Base-by-base conservation (phyloP, 345 rosid species). In the Combretum micranthum region DNA sequence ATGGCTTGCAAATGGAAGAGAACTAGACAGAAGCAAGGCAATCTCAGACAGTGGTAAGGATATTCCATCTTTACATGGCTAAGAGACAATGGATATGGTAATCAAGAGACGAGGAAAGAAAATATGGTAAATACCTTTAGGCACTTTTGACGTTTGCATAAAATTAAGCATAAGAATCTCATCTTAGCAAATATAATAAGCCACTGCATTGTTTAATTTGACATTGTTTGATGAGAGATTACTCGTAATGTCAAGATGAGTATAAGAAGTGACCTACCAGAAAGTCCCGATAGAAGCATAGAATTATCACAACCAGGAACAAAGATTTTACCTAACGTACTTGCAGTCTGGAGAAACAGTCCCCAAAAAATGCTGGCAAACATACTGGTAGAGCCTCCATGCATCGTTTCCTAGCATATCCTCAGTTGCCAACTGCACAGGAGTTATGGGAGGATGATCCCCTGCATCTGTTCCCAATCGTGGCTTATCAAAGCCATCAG, bases 381-480 rank as follows among this genome's bases (percentile, higher is more conserved):
- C 80, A 67, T 86, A 92, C 74, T 81, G 90, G 68, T 88, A 92
- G 26, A 92, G 73, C 67, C 87, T 83, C 98, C 98, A 92, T 46
- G 93, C 83, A 84, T 92, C 98, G 17, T 76, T 77, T 44, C 84
- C 95, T 12, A 92, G 71, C 72, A 67, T 62, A 70, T 69, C 80
- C 80, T 88, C 96, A 44, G 80, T 78, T 48, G 93, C 95, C 59
- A 82, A 69, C 62, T 67, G 79, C 81, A 92, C 82, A 18, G 96
- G 95, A 51, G 98, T 92, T 56, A 92, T 88, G 65, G 98, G 98
- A 70, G 98, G 98, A 77, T 92, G 98, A 66, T 92, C 96, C 58
- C 98, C 98, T n/a, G 72, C 96, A 75, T 92, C 98, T 0, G 84
- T 83, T 66, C 96, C 98, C 17, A 69, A 77, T 42, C 73, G 76